Evolutionary conservation across 2,329 filamentous ascomycete species (phyloP).

Genomic region (Xylaria sp.): DNA sequence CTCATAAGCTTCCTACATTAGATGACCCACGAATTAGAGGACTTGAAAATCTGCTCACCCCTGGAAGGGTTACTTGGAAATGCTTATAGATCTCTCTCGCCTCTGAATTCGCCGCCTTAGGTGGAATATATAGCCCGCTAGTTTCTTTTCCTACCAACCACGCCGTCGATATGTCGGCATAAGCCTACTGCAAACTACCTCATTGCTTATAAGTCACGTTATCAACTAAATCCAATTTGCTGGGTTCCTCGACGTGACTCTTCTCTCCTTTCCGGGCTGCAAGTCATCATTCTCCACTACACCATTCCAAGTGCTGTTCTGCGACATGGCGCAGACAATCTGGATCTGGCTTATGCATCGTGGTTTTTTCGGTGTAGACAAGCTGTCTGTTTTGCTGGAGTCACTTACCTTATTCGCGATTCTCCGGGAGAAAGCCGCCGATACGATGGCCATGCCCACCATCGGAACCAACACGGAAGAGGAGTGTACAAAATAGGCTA

Average conservation of each 20-base stretch:
- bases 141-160: conserved; percentile 2
- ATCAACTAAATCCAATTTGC: conserved; percentile 33
- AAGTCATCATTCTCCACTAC: conserved; percentile 38
- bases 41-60: neutral
- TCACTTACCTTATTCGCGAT: conserved; percentile 14
- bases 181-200: conserved; percentile 34
- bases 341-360: conserved; percentile 28
- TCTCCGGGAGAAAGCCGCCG: conserved; percentile 1
- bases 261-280: conserved; percentile 31
- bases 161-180: conserved; percentile 17
- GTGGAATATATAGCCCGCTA: neutral
- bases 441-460: conserved; percentile 25
- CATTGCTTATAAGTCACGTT: conserved; percentile 29
- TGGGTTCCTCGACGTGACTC: conserved; percentile 31
- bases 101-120: neutral
- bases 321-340: conserved; percentile 27
- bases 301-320: conserved; percentile 18
- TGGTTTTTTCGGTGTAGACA: conserved; percentile 29
- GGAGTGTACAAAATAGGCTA: conserved; percentile 12
- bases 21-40: conserved; percentile 4
- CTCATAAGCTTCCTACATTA: conserved; percentile 2
- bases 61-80: neutral
- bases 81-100: neutral
- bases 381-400: conserved; percentile 27
- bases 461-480: conserved; percentile 15